Percentiles rank a stretch among this genome's conserved stretches.
Conservation (phyloP, 2,329 filamentous ascomycete genomes). For the Lomentospora prolificans region DNA sequence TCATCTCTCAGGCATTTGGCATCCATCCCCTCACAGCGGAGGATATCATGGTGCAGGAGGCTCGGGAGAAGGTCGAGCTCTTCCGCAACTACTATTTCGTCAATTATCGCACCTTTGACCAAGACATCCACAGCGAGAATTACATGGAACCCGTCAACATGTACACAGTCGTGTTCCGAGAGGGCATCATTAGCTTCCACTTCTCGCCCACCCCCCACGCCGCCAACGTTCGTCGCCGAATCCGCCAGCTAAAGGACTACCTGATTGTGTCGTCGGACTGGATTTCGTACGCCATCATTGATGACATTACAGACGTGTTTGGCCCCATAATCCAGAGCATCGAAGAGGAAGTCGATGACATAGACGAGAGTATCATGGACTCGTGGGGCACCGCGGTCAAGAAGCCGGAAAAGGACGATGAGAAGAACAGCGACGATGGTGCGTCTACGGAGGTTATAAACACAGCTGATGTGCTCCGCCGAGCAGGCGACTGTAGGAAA, state of each 20-base stretch:
- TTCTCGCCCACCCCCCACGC: conserved; percentile 94
- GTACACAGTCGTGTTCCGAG: conserved; percentile 93
- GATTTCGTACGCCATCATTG: conserved; percentile 97
- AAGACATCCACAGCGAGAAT: conserved; percentile 79
- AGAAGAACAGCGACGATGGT: conserved; percentile 35
- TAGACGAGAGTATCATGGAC: conserved; percentile 88
- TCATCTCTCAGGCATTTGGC: conserved; percentile 82
- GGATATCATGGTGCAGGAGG: conserved; percentile 95
- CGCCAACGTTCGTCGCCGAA: conserved; percentile 86
- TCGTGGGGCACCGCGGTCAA: conserved; percentile 36
- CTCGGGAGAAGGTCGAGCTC: conserved; percentile 93
- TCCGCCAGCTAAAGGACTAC: conserved; percentile 90
- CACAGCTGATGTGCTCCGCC: conserved; percentile 75
- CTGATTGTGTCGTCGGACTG: conserved; percentile 88
- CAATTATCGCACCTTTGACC: conserved; percentile 96
- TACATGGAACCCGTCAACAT: conserved; percentile 95
- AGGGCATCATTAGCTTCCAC: conserved; percentile 93
- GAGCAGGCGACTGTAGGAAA: conserved; percentile 89
- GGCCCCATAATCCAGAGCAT: conserved; percentile 85
- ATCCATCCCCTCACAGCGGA: conserved; percentile 94
- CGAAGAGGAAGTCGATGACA: conserved; percentile 93
- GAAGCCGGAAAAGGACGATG: conserved; percentile 29
- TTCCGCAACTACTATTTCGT: conserved; percentile 98
- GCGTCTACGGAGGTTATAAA: conserved; percentile 32
- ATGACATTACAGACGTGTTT: conserved; percentile 97